A percentile compares a stretch with the other conserved stretches of the same genome.
These are phyloP conservation scores for Ophiostoma perfectum DNA, from an alignment of 2,329 filamentous ascomycete genomes.

Conservation along the genomic window DNA sequence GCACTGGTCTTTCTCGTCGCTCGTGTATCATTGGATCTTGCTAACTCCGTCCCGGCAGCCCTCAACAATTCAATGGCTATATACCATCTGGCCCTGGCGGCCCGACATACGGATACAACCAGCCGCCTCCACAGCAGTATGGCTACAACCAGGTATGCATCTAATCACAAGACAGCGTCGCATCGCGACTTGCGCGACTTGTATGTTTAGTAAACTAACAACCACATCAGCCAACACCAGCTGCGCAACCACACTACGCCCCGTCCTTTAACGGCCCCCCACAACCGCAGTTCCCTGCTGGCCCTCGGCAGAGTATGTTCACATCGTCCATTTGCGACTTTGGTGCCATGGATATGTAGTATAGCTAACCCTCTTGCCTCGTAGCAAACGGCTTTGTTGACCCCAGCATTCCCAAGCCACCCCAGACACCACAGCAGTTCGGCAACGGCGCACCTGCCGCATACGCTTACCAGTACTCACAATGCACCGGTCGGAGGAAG, in stretches of 20 bases:
- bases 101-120: conserved; percentile 20
- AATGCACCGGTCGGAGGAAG: conserved; percentile 82
- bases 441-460: conserved; percentile 72
- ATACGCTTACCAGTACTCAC: conserved; percentile 87
- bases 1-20: neutral
- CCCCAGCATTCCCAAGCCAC: conserved; percentile 21
- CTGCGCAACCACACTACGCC: conserved; percentile 12
- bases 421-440: conserved; percentile 25
- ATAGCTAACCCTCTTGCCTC: conserved; percentile 1
- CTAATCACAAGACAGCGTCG: conserved; percentile 1
- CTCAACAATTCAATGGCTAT: conserved; percentile 23
- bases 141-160: conserved; percentile 21
- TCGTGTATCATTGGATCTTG: neutral
- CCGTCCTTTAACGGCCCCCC: conserved; percentile 11
- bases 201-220: neutral
- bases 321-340: neutral
- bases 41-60: conserved; percentile 19
- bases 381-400: conserved; percentile 17
- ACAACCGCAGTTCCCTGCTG: conserved; percentile 8
- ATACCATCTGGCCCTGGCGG: conserved; percentile 18
- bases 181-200: neutral
- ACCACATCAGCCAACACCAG: conserved; percentile 4
- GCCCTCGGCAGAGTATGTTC: conserved; percentile 17
- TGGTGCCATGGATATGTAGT: neutral
- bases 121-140: conserved; percentile 21